Evolutionary conservation across 2,329 filamentous ascomycete species (phyloP).

Genomic region (Monosporascus sp.): DNA sequence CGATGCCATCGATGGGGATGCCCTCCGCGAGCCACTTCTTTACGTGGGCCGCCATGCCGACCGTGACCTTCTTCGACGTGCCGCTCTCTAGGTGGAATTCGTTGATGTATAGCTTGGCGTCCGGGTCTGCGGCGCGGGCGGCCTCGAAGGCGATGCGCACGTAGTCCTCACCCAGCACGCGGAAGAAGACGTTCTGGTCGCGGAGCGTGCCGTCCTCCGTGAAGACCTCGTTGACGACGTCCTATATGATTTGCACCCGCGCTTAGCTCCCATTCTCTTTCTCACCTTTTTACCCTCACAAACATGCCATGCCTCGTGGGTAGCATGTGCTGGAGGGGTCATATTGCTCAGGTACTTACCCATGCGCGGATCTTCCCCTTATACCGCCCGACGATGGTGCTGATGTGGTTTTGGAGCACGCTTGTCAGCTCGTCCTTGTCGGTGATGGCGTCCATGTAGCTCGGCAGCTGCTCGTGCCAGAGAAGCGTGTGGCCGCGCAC

Average conservation of each 20-base stretch:
- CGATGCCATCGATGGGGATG: constrained; percentile 53
- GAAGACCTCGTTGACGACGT: constrained; percentile 59
- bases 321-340: too few species aligned
- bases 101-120: constrained; percentile 67
- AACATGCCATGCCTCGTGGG: too few species aligned
- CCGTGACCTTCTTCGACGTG: constrained; percentile 48
- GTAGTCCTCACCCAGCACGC: constrained; percentile 62
- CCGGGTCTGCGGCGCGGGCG: constrained; percentile 58
- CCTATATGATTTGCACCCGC: constrained; percentile 24
- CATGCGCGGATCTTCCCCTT: constrained; percentile 57
- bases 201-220: constrained; percentile 53
- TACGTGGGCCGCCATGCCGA: constrained; percentile 43
- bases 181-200: constrained; percentile 51
- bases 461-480: constrained; percentile 44
- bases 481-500: constrained; percentile 51
- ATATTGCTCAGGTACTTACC: constrained; percentile 13
- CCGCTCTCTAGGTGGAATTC: constrained; percentile 61
- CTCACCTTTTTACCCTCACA: too few species aligned
- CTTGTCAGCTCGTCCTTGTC: constrained; percentile 35
- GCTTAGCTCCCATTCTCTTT: not conserved
- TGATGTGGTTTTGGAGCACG: constrained; percentile 54
- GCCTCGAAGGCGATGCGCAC: constrained; percentile 64
- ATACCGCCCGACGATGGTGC: constrained; percentile 48
- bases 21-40: constrained; percentile 45
- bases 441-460: constrained; percentile 34